Percentiles rank a stretch among this genome's conserved stretches.
These are phyloP conservation scores for Simplicillium aogashimaense DNA, from an alignment of 2,329 filamentous ascomycete species.

Conservation along the genomic window DNA sequence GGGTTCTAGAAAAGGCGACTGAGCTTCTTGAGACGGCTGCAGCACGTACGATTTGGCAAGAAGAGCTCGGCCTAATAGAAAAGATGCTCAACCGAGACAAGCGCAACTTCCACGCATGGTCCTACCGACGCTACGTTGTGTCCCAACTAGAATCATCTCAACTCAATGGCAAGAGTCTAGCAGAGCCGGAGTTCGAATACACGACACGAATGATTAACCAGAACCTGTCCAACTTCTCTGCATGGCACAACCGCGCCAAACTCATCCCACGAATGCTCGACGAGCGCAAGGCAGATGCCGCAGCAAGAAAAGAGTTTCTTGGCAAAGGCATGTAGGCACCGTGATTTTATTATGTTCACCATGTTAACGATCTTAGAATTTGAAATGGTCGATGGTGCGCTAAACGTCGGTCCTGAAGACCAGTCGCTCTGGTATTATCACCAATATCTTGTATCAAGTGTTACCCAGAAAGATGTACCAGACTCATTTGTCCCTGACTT, in stretches of 20 bases:
- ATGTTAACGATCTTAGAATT: constrained; percentile 51
- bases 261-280: constrained; percentile 68
- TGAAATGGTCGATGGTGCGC: constrained; percentile 60
- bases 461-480: constrained; percentile 38
- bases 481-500: constrained; percentile 57
- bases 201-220: constrained; percentile 77
- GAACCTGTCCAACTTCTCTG: constrained; percentile 94
- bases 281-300: constrained; percentile 56
- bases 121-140: constrained; percentile 74
- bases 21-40: constrained; percentile 43
- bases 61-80: constrained; percentile 70
- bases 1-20: constrained; percentile 69
- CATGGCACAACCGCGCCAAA: constrained; percentile 86
- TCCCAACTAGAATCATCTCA: constrained; percentile 55
- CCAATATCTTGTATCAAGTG: constrained; percentile 69
- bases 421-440: constrained; percentile 98
- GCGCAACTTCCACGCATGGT: constrained; percentile 96
- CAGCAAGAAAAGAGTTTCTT: constrained; percentile 57
- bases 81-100: constrained; percentile 85
- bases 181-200: constrained; percentile 76
- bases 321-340: constrained; percentile 46
- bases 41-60: constrained; percentile 65
- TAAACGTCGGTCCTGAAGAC: constrained; percentile 86
- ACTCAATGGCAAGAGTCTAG: constrained; percentile 51
- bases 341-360: constrained; percentile 1